Conservation (phyloP, 1,139 yeast species). For the Arxiozyma slooffiae region DNA sequence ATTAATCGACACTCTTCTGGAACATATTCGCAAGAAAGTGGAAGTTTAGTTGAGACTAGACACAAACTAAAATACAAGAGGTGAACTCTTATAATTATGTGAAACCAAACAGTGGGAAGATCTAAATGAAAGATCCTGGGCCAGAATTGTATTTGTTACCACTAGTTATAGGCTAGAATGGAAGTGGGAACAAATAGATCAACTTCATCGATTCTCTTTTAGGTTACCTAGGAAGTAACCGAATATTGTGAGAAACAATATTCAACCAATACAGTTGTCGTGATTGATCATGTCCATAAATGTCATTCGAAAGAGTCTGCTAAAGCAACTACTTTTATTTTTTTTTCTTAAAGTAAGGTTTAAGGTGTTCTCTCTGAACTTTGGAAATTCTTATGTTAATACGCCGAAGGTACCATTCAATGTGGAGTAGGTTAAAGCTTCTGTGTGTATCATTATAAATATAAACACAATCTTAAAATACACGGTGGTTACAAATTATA, state of each 20-base stretch:
- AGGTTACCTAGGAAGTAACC: constrained; percentile 88
- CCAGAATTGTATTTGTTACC: constrained; percentile 77
- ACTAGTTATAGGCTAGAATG: constrained; percentile 88
- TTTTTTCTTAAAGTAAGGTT: constrained; percentile 58
- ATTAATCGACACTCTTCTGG: neutral
- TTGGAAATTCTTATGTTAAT: constrained; percentile 44
- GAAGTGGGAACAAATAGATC: constrained; percentile 82
- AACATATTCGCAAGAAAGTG: constrained; percentile 4
- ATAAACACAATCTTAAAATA: constrained; percentile 87
- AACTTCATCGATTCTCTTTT: constrained; percentile 83
- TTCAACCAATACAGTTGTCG: constrained; percentile 41
- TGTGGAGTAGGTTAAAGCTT: constrained; percentile 51
- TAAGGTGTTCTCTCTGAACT: constrained; percentile 56
- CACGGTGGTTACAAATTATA: constrained; percentile 96
- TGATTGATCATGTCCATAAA: constrained; percentile 88
- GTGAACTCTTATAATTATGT: constrained; percentile 46
- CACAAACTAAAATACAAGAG: constrained; percentile 44
- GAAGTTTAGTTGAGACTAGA: constrained; percentile 23
- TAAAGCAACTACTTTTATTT: constrained; percentile 64
- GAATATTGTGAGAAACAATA: constrained; percentile 40
- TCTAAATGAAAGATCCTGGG: constrained; percentile 39
- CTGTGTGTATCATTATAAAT: constrained; percentile 89
- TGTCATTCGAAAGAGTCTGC: constrained; percentile 75
- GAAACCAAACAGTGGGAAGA: constrained; percentile 34
- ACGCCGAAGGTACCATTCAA: constrained; percentile 92